A percentile compares a stretch with the other conserved stretches of the same genome.
phyloP scores from a whole-genome alignment of 106 monocot species.

The Cymbidium sinense region DNA sequence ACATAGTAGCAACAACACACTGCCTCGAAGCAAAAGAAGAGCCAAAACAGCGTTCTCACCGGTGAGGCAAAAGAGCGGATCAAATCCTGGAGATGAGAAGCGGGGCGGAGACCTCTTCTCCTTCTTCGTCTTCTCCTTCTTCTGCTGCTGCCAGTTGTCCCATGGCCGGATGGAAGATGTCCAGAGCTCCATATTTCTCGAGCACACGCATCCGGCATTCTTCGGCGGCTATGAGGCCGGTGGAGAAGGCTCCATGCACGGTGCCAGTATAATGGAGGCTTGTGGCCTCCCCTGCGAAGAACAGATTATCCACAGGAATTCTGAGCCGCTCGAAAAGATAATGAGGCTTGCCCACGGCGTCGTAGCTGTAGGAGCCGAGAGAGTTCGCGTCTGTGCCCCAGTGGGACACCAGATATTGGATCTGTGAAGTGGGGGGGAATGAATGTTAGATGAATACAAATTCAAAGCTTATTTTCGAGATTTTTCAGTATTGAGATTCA shows the following conservation, averaged over 20 bases:
- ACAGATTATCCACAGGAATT: slow-evolving; percentile 92
- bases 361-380: slow-evolving; percentile 82
- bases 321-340: slow-evolving; percentile 72
- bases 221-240: slow-evolving; percentile 85
- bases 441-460: not conserved
- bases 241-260: slow-evolving; percentile 86
- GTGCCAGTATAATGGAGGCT: slow-evolving; percentile 78
- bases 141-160: too few species aligned
- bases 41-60: too few species aligned
- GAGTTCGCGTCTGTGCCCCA: slow-evolving; percentile 85
- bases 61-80: slow-evolving; percentile 12
- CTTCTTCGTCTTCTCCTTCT: slow-evolving; percentile 36
- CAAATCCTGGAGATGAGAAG: slow-evolving; percentile 81
- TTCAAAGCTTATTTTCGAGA: too few species aligned
- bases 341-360: slow-evolving; percentile 58
- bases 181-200: slow-evolving; percentile 55
- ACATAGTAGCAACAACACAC: too few species aligned
- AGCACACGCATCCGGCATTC: slow-evolving; percentile 81
- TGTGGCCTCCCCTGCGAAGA: slow-evolving; percentile 96
- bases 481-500: too few species aligned
- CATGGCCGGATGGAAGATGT: slow-evolving; percentile 43
- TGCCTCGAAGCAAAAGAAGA: too few species aligned
- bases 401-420: slow-evolving; percentile 80
- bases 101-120: slow-evolving; percentile 38
- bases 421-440: slow-evolving; percentile 30